These are phyloP conservation scores for Ormosia emarginata DNA, from an alignment of 306 rosid species.

Conservation along the genomic window DNA sequence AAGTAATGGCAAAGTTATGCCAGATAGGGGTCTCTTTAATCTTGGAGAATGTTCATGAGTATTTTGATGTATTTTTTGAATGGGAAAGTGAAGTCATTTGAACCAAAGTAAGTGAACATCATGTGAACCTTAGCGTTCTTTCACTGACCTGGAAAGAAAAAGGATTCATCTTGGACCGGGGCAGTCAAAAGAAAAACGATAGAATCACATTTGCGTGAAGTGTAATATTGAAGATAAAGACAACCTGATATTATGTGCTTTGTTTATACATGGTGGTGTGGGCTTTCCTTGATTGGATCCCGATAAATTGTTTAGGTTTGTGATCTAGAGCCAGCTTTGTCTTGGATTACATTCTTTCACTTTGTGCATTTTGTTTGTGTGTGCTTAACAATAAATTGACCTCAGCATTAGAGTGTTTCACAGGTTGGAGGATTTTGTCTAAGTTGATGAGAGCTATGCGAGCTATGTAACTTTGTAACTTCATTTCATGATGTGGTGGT, in stretches of 20 bases:
- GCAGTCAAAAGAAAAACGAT: conserved; percentile 53
- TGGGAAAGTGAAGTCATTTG: conserved; percentile 45
- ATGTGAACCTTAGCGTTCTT: conserved; percentile 43
- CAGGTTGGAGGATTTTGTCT: no score
- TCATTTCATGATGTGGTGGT: neutral
- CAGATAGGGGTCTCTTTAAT: conserved; percentile 30
- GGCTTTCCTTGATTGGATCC: conserved; percentile 33
- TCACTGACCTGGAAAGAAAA: conserved; percentile 47
- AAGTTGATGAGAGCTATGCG: neutral
- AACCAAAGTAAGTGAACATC: conserved; percentile 47
- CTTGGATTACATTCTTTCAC: conserved; percentile 28
- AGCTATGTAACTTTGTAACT: neutral
- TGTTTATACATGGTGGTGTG: conserved; percentile 36
- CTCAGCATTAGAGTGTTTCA: no score
- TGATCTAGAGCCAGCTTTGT: conserved; percentile 39
- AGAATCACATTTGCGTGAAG: conserved; percentile 36
- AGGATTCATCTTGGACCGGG: conserved; percentile 64
- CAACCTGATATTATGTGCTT: conserved; percentile 21
- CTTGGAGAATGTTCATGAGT: conserved; percentile 34
- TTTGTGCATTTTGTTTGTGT: neutral
- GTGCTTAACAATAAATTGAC: no score
- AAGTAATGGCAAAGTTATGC: conserved; percentile 45
- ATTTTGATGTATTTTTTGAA: conserved; percentile 35
- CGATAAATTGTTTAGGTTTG: conserved; percentile 25
- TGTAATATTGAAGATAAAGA: conserved; percentile 36